Evolutionary conservation across 805 yeast genomes (phyloP), one percentile per base, ranked within the genome.

Genomic region (Candida peoriensis): DNA sequence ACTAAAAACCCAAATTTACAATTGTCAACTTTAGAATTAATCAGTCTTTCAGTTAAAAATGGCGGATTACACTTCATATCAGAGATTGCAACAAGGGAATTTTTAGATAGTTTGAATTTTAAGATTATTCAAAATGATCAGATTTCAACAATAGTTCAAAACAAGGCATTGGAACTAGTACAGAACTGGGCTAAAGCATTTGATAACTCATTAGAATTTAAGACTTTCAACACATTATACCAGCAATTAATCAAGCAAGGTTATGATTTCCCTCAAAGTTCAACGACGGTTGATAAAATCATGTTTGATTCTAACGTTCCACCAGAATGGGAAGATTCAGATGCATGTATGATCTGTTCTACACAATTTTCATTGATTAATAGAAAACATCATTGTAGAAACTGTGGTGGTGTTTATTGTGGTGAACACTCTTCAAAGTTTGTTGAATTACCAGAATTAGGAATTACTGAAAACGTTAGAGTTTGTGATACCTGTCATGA

Each of bases 241-340:
- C 64, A 66, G 20, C 73, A 71, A 42, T 67, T 90, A 38, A 65
- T 70, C 36, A 57, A 63, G 26, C 82, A 81, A 38, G 89, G 81
- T 8, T 75, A 74, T 46, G 63, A 68, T 34, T 87, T 89, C 50
- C 95, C 95, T 1, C 18, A 52, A 57, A 19, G 56, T 58, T 16
- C 46, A 37, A 34, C 54, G 43, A 45, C 38, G 12, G 60, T 72
- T 30, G 58, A 63, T 17, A 49, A 67, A 23, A 66, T 71, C 5
- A 76, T 89, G 56, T 75, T 90, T 32, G 97, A 90, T 50, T 75
- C 96, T 2, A 82, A 78, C 42, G 89, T 89, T 5, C 97, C 98
- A 2, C 97, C 98, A 0, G 97, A 88, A 48, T 93, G 98, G 98
- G 80, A 84, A 16, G 98, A 93, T 52, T 82, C 89, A 9, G 95